These are phyloP conservation scores for Phaeomoniella chlamydospora DNA, from an alignment of 2,329 filamentous ascomycete genomes.

Conservation along the genomic window DNA sequence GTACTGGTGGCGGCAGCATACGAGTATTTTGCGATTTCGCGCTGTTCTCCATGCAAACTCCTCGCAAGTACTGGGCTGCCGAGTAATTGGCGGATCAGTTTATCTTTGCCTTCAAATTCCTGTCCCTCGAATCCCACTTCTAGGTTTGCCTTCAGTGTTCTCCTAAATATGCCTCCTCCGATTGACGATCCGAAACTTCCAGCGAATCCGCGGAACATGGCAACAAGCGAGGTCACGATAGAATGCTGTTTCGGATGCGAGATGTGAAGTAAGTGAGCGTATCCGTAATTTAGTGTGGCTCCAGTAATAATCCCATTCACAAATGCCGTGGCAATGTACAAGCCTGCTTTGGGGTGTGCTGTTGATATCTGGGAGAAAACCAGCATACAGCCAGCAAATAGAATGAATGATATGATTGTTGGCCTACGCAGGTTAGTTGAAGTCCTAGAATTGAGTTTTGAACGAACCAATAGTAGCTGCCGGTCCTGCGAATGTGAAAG, in stretches of 20 bases:
- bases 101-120: slow-evolving; percentile 19
- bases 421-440: slow-evolving; percentile 19
- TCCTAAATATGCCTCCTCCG: slow-evolving; percentile 60
- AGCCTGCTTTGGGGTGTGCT: slow-evolving; percentile 30
- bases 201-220: slow-evolving; percentile 70
- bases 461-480: slow-evolving; percentile 54
- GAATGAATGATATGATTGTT: slow-evolving; percentile 41
- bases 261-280: slow-evolving; percentile 66
- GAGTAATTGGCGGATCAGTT: slow-evolving; percentile 39
- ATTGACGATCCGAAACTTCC: slow-evolving; percentile 69
- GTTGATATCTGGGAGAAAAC: slow-evolving; percentile 42
- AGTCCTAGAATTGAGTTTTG: background rate
- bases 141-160: slow-evolving; percentile 42
- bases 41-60: slow-evolving; percentile 32
- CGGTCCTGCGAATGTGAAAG: slow-evolving; percentile 58
- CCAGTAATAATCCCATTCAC: slow-evolving; percentile 60
- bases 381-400: slow-evolving; percentile 49
- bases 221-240: slow-evolving; percentile 59
- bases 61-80: slow-evolving; percentile 44
- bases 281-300: slow-evolving; percentile 62
- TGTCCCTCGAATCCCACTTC: slow-evolving; percentile 39
- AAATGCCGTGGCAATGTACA: slow-evolving; percentile 49
- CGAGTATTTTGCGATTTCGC: slow-evolving; percentile 33
- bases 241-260: slow-evolving; percentile 54
- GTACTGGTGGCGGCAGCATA: slow-evolving; percentile 40